Conservation (phyloP, 2,329 filamentous ascomycete species). For the Phaeosphaeriaceae sp. region DNA sequence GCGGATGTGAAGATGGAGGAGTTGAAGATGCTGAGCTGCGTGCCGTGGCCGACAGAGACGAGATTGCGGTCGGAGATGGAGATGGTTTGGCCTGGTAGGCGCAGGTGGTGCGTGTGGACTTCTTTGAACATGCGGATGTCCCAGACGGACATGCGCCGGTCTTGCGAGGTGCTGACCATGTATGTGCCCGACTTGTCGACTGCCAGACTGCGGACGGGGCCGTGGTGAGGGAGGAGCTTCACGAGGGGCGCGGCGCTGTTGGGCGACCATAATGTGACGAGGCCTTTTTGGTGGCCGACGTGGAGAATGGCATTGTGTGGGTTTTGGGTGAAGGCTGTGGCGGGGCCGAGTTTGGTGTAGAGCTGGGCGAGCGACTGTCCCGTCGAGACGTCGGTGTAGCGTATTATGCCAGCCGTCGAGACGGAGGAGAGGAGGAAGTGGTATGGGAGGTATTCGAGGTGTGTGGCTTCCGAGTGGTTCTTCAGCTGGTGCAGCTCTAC, state of each 20-base stretch:
- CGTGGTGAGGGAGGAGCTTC: constrained; percentile 87
- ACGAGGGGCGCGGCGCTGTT: constrained; percentile 87
- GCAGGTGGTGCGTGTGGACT: constrained; percentile 86
- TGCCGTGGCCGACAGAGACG: constrained; percentile 90
- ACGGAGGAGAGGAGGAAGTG: constrained; percentile 92
- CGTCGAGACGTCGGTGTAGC: constrained; percentile 95
- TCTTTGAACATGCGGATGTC: constrained; percentile 94
- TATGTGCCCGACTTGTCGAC: constrained; percentile 91
- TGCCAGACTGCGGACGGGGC: constrained; percentile 84
- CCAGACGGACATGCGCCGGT: constrained; percentile 92
- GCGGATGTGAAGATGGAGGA: constrained; percentile 79
- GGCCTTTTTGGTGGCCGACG: constrained; percentile 92
- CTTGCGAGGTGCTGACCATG: constrained; percentile 93
- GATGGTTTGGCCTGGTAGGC: constrained; percentile 81
- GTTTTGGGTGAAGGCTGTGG: constrained; percentile 86
- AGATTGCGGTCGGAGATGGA: constrained; percentile 88
- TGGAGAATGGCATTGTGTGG: constrained; percentile 91
- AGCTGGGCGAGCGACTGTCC: constrained; percentile 87
- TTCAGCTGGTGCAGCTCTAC: constrained; percentile 91
- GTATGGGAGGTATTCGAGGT: constrained; percentile 95
- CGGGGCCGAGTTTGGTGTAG: constrained; percentile 82
- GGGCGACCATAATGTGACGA: constrained; percentile 94
- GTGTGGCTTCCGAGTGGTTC: constrained; percentile 88
- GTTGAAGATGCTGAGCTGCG: constrained; percentile 88
- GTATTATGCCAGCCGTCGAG: constrained; percentile 80